Base-by-base conservation (phyloP, 2,329 filamentous ascomycete species). In the Coniochaeta ligniaria region DNA sequence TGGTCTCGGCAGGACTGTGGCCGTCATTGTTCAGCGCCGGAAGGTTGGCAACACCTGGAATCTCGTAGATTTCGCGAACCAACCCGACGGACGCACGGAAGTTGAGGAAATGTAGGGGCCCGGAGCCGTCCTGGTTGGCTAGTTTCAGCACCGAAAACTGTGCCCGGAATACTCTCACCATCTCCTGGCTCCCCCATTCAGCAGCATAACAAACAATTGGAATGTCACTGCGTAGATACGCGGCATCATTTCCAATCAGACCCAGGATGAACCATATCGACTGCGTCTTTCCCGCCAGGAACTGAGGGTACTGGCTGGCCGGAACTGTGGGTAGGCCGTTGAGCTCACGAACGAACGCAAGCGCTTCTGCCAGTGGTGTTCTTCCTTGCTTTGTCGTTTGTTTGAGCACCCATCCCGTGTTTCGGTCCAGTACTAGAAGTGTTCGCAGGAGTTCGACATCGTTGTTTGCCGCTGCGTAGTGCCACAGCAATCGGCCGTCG, bases 391-490 rank as follows among this genome's bases (percentile, higher is more conserved):
- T 59, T 28, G 57, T 59, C 17, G 31, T 35, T 12, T 41, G 38
- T 17, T 47, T 45, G 16, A 59, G n/a, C 14, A n/a, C 38, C 28
- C 28, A 36, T 4, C 35, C 41, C 24, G 24, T 59, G 41, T 59
- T 28, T 14, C 20, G 26, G 36, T 47, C 57, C 14, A 41, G 31
- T 16, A 3, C 26, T 6, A 59, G 11, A 7, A 59, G 38, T 35
- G 41, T 28, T 17, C 20, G 35, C 24, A 59, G 38, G 4, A 59
- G 43, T 1, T 12, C 24, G 11, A 47, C 3, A 24, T 59, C 57
- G 24, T 33, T 50, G 31, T 59, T 59, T 47, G 57, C 57, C 16
- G 57, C 57, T 12, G 57, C 57, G 43, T 45, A 59, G 43, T 59
- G 57, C 57, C 57, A 59, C 33, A 59, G 12, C 33, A 33, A 16